Evolutionary conservation across 257 asterid species (phyloP), one percentile per base, ranked within the genome.

Genomic region (Ehretia macrophylla): DNA sequence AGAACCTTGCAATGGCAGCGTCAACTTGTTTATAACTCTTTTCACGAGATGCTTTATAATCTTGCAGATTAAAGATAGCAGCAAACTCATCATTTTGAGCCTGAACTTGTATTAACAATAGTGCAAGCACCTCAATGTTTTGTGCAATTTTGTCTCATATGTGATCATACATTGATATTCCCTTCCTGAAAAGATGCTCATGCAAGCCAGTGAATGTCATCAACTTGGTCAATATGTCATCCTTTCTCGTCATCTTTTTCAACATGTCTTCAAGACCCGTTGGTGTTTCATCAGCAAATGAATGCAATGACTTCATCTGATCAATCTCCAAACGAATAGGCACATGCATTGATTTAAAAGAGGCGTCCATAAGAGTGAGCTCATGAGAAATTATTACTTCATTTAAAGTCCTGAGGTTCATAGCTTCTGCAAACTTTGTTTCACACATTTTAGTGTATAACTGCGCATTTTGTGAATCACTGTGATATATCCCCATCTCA

Each of bases 241-340:
- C 99, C 99, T 86, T 89, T 76, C 97, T 83, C 79, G 89, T 93
- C 97, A 89, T 93, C 83, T 93, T 97, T 85, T 93, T 93, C 74
- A 93, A 85, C 99, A 89, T 93, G 76, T 93, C 99, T 74, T 93
- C 99, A 21, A 93, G 96, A 48, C 97, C 91, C 61, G 99, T 63
- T 18, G 86, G 68, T 64, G 77, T 62, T 60, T 84, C 84, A 64
- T 86, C 83, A 58, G 75, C 56, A 69, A 79, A 39, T 44, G 58
- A 60, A 64, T 69, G 76, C 39, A 84, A 63, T 48, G 96, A 79
- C 75, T 70, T 37, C 35, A 60, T 59, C 52, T 58, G 58, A 62
- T 73, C 75, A 49, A 64, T 50, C 62, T 77, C 84, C 20, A 84
- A 68, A 62, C 82, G 65, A 55, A 86, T 81, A 35, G 95, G 96